Conservation (phyloP, 805 yeast genomes). For the Saitoella complicata region DNA sequence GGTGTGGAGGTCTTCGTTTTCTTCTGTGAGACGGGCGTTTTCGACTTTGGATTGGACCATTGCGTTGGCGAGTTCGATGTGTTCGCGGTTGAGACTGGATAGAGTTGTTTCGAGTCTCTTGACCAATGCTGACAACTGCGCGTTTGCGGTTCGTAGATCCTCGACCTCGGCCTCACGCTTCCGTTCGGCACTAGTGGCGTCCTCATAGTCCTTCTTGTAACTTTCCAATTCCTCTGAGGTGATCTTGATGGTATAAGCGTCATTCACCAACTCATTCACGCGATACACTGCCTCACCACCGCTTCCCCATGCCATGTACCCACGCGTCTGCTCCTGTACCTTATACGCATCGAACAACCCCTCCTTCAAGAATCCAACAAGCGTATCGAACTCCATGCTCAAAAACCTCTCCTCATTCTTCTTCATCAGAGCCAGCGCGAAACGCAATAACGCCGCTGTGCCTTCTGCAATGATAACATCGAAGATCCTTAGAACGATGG, state of each 20-base stretch:
- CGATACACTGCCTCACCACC: constrained; percentile 28
- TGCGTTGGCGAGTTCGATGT: constrained; percentile 71
- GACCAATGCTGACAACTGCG: constrained; percentile 55
- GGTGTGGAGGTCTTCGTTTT: constrained; percentile 41
- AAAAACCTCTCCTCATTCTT: constrained; percentile 47
- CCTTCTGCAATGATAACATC: constrained; percentile 89
- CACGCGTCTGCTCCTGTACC: constrained; percentile 18
- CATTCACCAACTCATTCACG: constrained; percentile 58
- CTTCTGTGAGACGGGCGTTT: constrained; percentile 60
- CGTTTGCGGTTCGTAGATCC: constrained; percentile 44
- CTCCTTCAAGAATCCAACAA: constrained; percentile 64
- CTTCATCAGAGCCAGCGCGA: constrained; percentile 66
- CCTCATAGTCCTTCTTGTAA: constrained; percentile 58
- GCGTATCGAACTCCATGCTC: constrained; percentile 53
- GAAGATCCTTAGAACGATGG: constrained; percentile 69
- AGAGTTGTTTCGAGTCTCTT: constrained; percentile 55
- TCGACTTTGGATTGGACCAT: constrained; percentile 66
- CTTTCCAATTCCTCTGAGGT: constrained; percentile 57
- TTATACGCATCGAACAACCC: constrained; percentile 58
- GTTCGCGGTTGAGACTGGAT: constrained; percentile 60
- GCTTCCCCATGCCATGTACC: constrained; percentile 4
- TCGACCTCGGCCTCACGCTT: constrained; percentile 51
- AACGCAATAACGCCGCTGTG: constrained; percentile 65
- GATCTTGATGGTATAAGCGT: constrained; percentile 58
- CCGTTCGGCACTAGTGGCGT: constrained; percentile 50